A percentile compares a stretch with the other conserved stretches of the same genome.
phyloP scores from a whole-genome alignment of 106 monocot species.

The Dendrobium chrysotoxum region DNA sequence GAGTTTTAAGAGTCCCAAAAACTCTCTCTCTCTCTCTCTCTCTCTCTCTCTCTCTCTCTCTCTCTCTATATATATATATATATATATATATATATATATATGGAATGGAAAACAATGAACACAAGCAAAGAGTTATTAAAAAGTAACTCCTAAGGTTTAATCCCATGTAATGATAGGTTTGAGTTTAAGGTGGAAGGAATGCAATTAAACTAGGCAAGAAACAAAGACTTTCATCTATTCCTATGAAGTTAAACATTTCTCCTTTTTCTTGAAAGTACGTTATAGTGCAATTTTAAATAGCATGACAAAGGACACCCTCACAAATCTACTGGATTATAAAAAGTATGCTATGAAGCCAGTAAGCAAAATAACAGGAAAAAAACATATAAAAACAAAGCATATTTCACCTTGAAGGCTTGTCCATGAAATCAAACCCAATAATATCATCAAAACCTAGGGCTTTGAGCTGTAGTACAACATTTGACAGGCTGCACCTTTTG shows the following conservation, averaged over 20 bases:
- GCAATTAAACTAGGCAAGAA: not conserved
- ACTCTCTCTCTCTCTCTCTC: no score
- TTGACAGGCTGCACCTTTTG: conserved; percentile 89
- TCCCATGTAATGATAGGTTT: not conserved
- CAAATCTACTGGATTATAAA: no score
- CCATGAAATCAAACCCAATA: conserved; percentile 96
- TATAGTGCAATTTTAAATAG: no score
- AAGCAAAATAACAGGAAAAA: not conserved
- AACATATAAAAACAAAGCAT: not conserved
- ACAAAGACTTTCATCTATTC: no score
- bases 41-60: no score
- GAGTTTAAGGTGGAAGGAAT: not conserved
- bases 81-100: not conserved
- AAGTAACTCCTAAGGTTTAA: not conserved
- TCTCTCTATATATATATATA: not conserved
- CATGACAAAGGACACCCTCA: no score
- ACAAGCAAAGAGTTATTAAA: not conserved
- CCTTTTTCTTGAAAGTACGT: no score
- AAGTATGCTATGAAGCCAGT: not conserved
- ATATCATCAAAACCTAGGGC: conserved; percentile 91
- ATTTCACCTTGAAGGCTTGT: conserved; percentile 74
- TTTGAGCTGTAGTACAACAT: conserved; percentile 91
- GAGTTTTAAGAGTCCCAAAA: not conserved
- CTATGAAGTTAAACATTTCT: no score
- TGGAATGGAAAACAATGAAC: not conserved